Evolutionary conservation across 1,139 yeast genomes (phyloP), one percentile per base, ranked within the genome.

Genomic region (Protomyces pachydermus): DNA sequence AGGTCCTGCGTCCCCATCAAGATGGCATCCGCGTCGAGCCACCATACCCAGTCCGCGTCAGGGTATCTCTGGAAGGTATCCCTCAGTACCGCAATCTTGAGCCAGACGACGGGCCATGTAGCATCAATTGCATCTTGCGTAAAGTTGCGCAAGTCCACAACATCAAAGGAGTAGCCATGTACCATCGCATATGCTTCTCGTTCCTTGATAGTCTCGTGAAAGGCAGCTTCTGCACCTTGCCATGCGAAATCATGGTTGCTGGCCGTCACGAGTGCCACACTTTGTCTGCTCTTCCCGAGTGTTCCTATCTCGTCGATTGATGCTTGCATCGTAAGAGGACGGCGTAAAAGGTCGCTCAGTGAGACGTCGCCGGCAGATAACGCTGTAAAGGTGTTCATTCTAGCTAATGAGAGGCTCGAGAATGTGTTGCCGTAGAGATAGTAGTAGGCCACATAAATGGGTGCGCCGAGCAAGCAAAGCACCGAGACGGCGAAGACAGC

Each of bases 1-100:
- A 76, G 67, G 50, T 74, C 71, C 45, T 68, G 57, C n/a, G 65
- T 53, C 20, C 68, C 70, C 71, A 69, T 70, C 53, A 71, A 68
- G 48, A 71, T 65, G 10, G 68, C 68, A 42, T 71, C 73, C 14
- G 14, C 42, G 16, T 37, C 42, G 3, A 37, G 42, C 72, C 73
- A 71, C 52, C 23, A 66, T 52, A 45, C 68, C 61, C 42, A 37
- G 5, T 37, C 42, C 5, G 42, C 42, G 6, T 37, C 42, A 14
- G 14, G 42, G 16, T n/a, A 18, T n/a, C 2, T 37, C 5, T 37
- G 14, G 2, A 37, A 37, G 4, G 16, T 37, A 37, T 37, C 4
- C 9, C 5, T 37, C 42, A 37, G 42, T 9, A 37, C 42, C 1
- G 42, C 16, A 14, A 37, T 37, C 16, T 37, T 37, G 16, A 14